A percentile compares a stretch with the other conserved stretches of the same genome.
These are phyloP conservation scores for Globisporangium cederbergense DNA, from an alignment of 352 stramenopile species.

Conservation along the genomic window DNA sequence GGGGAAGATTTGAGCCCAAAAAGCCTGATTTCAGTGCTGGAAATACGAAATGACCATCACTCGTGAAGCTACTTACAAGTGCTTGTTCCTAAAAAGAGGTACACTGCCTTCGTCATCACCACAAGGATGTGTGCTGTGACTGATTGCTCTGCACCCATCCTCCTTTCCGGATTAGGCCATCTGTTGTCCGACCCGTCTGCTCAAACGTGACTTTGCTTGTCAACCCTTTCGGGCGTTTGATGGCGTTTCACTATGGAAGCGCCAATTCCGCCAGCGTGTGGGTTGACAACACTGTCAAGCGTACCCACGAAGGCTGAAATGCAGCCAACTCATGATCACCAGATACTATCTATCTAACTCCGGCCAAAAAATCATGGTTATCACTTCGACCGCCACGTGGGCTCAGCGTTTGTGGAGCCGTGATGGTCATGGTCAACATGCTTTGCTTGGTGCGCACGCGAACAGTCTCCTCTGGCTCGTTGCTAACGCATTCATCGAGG, in stretches of 20 bases:
- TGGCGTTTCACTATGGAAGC: background rate
- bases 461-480: background rate
- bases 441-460: background rate
- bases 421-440: background rate
- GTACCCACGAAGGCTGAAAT: background rate
- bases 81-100: background rate
- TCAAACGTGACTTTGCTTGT: background rate
- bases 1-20: constrained; percentile 2
- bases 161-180: background rate
- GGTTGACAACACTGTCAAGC: background rate
- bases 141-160: constrained; percentile 2
- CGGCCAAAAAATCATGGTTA: background rate
- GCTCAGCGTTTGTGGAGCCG: background rate
- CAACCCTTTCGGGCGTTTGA: background rate
- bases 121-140: background rate
- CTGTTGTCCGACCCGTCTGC: background rate
- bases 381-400: background rate
- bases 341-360: background rate
- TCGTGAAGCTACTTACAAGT: background rate
- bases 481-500: background rate
- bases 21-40: background rate
- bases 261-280: background rate
- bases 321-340: background rate
- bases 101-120: too few relatives aligned
- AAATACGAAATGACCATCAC: background rate